phyloP scores from a whole-genome alignment of 768 basidiomycete species.

The Leccinum subgranulosum region DNA sequence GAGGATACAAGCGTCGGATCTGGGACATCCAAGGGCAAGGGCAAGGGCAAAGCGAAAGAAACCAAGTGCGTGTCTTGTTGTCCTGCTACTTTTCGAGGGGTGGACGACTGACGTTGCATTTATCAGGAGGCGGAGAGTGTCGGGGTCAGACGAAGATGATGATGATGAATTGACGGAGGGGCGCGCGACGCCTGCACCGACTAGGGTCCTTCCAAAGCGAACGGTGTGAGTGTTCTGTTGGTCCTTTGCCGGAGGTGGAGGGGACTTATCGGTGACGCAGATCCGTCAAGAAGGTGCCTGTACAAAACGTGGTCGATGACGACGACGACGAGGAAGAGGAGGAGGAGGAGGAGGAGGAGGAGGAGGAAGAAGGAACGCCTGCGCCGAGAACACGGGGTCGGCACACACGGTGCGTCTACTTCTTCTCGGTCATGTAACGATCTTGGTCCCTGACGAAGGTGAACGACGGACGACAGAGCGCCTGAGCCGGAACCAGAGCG shows the following conservation, averaged over 20 bases:
- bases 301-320: slow-evolving; percentile 31
- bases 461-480: neutral
- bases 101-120: neutral
- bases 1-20: slow-evolving; percentile 33
- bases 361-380: slow-evolving; percentile 43
- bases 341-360: slow-evolving; percentile 29
- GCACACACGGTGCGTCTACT: slow-evolving; percentile 9
- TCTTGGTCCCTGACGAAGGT: neutral
- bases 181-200: slow-evolving; percentile 36
- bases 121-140: slow-evolving; percentile 54
- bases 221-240: slow-evolving; percentile 44
- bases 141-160: slow-evolving; percentile 46
- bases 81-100: neutral
- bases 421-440: neutral
- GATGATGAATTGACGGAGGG: slow-evolving; percentile 39
- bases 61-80: slow-evolving; percentile 37
- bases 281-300: slow-evolving; percentile 35
- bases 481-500: slow-evolving; percentile 3
- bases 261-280: slow-evolving; percentile 20
- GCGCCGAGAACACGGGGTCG: slow-evolving; percentile 14
- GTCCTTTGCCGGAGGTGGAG: neutral
- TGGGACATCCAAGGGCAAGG: slow-evolving; percentile 21
- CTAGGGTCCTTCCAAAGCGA: slow-evolving; percentile 52
- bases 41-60: slow-evolving; percentile 35
- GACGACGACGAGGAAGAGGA: slow-evolving; percentile 18